Base-by-base conservation (phyloP, 75 land plant genomes). In the Cryptomeria japonica region DNA sequence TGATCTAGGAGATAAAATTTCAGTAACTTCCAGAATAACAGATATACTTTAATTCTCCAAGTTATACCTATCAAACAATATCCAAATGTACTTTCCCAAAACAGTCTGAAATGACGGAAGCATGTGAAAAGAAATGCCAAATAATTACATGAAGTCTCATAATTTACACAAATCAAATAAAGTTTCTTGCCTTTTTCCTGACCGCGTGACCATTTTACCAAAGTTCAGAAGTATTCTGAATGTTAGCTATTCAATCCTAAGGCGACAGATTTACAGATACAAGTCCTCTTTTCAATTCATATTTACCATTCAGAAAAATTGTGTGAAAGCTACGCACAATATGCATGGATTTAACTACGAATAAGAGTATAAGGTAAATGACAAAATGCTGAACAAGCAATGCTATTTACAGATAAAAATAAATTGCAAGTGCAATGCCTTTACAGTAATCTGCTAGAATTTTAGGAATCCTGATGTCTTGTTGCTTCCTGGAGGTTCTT, bases 401-500 rank as follows among this genome's bases (percentile, higher is more conserved):
- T 80, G 31, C 34, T 46, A 82, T n/a, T 31, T 46, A 82, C 47
- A 46, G n/a, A 79, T 22, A 41, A 10, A 79, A 79, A 12, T 53
- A 44, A 0, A n/a, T n/a, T 44, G 49, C 84, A 82, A 82, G 28
- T 46, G 49, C 31, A 82, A 46, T 18, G 47, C 47, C 84, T n/a
- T 10, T 46, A 44, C 32, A 46, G 12, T 28, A 46, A 82, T 44
- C 32, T 82, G 47, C 28, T 82, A 82, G 84, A 25, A 16, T 46
- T 28, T 82, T 82, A 32, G 84, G 51, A 28, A 53, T 3, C 47
- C 47, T 46, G 32, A 44, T 82, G 53, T 82, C 46, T 46, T 18
- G 79, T 49, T 70, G 89, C 92, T 84, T 85, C 75, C 46, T 76
- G 89, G 18, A 93, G 85, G 84, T 87, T 86, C 86, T 88, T 87